Evolutionary conservation across 169 alveolate genomes (phyloP), one percentile per base, ranked within the genome.

Genomic region (Plasmodium chabaudi): DNA sequence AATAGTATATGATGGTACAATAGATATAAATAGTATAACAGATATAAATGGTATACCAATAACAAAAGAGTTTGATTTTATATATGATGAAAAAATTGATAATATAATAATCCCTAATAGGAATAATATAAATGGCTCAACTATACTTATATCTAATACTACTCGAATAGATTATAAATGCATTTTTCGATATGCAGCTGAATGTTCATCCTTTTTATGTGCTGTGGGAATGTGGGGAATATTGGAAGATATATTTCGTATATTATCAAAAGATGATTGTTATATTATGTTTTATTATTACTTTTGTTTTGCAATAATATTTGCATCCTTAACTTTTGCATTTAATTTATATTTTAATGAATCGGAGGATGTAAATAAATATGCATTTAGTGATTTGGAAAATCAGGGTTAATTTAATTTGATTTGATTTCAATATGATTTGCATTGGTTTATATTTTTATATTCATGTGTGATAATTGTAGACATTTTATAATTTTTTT

Each of bases 201-300:
- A 86, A 10, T 86, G 73, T 12, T 86, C 49, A 10, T 86, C 91
- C 21, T 86, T 86, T 47, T 57, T 86, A 21, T 86, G 91, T 59
- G 91, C 87, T 49, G 87, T 86, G 5, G 67, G 91, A 13, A 25
- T 86, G 15, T 86, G 91, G 91, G 91, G 91, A 0, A 23, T 69
- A 19, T 86, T 86, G 15, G 91, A 86, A 2, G 87, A 69, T 51
- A 51, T 86, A 21, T 46, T 86, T 39, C 64, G 19, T 57, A 42
- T 86, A 57, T 10, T 86, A n/a, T 68, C 91, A 53, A 55, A 68
- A 44, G 87, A 69, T 4, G 44, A 70, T 86, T 1, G 0, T 57
- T 55, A 47, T 60, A 53, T 53, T 47, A 86, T 57, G 51, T 67
- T 86, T 39, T 86, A 46, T 49, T 86, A 69, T 68, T 86, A 86